Evolutionary conservation across 148 eudicot genomes (phyloP).

Genomic region (Agrostemma githago): DNA sequence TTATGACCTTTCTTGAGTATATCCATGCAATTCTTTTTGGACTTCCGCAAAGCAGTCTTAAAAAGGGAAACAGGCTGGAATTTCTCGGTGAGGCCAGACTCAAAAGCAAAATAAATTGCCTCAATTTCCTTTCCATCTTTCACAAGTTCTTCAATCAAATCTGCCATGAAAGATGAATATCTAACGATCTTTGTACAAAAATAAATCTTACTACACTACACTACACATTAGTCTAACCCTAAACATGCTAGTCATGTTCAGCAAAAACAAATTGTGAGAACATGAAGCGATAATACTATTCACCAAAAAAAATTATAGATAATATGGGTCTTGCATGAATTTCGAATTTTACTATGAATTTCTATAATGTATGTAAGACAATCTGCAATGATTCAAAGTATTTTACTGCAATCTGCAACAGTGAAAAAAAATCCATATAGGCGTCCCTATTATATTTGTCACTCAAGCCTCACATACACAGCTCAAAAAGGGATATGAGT

Average conservation of each 20-base stretch:
- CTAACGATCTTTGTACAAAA: background rate
- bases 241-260: background rate
- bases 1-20: conserved; percentile 29
- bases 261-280: background rate
- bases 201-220: background rate
- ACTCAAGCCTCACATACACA: background rate
- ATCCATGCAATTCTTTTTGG: conserved; percentile 20
- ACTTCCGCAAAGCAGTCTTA: conserved; percentile 30
- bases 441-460: background rate
- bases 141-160: conserved; percentile 40
- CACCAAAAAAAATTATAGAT: background rate
- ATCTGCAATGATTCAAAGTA: background rate
- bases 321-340: background rate
- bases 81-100: conserved; percentile 44
- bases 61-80: conserved; percentile 46
- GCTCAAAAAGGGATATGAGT: background rate
- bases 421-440: background rate
- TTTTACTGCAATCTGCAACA: background rate
- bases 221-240: background rate
- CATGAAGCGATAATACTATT: background rate
- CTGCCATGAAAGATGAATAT: conserved; percentile 22
- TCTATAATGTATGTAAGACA: background rate
- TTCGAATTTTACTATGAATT: background rate
- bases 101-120: conserved; percentile 47
- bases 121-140: conserved; percentile 50